Percentiles rank a stretch among this genome's conserved stretches.
These are phyloP conservation scores for Acanthamoeba sp. DNA, from an alignment of 208 protist genomes.

Conservation along the genomic window DNA sequence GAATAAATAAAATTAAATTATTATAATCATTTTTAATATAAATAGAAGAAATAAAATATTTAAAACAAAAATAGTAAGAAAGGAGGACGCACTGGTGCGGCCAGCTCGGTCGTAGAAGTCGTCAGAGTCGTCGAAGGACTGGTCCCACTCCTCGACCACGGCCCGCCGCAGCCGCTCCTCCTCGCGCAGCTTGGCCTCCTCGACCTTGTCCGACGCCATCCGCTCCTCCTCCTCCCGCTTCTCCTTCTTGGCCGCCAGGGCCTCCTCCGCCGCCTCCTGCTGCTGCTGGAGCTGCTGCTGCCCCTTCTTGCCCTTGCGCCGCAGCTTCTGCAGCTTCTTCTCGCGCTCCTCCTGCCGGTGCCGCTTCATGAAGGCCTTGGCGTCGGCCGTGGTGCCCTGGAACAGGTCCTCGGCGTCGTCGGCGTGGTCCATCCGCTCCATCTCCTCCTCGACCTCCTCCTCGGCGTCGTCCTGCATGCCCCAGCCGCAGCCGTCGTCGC, in stretches of 20 bases:
- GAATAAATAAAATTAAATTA: neutral
- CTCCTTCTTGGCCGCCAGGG: neutral
- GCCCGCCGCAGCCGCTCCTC: neutral
- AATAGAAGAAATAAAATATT: neutral
- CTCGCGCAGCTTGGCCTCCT: neutral
- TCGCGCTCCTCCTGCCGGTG: constrained; percentile 14
- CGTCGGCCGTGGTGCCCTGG: constrained; percentile 39
- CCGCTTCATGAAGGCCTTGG: constrained; percentile 46
- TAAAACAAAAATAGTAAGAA: neutral
- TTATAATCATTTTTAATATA: too few relatives aligned
- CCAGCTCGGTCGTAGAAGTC: constrained; percentile 45
- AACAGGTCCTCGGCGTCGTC: constrained; percentile 42
- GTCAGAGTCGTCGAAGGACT: constrained; percentile 39
- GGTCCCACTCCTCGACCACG: neutral
- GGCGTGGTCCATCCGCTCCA: neutral
- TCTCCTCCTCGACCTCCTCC: constrained; percentile 46
- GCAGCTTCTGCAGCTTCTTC: constrained; percentile 31
- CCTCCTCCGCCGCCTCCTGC: neutral
- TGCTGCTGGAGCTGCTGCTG: neutral
- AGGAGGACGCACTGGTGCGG: neutral
- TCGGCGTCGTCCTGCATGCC: constrained; percentile 30
- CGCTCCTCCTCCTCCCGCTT: constrained; percentile 19
- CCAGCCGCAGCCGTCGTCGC: constrained; percentile 5
- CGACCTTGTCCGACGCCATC: neutral
- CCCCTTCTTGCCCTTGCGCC: neutral